Base-by-base conservation (phyloP, 768 basidiomycete species). In the Gymnopilus dilepis region DNA sequence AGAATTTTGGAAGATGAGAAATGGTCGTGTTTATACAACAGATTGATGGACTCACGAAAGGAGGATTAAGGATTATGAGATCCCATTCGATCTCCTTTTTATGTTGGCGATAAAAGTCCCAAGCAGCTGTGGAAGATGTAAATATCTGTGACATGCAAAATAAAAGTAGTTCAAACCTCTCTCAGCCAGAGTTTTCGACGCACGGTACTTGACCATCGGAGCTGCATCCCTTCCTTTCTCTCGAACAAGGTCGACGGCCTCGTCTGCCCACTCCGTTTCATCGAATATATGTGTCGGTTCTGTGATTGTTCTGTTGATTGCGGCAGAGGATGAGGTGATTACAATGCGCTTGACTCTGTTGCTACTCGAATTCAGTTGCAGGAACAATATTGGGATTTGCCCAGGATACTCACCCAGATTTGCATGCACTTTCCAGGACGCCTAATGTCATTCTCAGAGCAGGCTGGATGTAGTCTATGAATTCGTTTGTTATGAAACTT, bases 371-470 rank as follows among this genome's bases (percentile, higher is more conserved):
- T 30, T 41, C 24, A 28, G 26, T 28, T 24, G 8, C 3, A 2
- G 17, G 19, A 17, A n/a, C 6, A 47, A 47, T 6, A 19, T 3
- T 3, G 9, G 45, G 11, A 8, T 22, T 47, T 24, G 3, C 4
- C 8, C 17, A 13, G 13, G 31, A 9, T n/a, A 31, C 47, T 1
- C 8, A 50, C 47, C 47, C 47, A 28, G 31, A 50, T 28, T 50
- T 87, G 57, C 82, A 69, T 8, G 85, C 81, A 43, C 85, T 85
- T 61, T 84, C 74, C 24, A 94, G 75, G 13, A 94, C 77, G 6
- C 85, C 80, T 1, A 83, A 66, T 0, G 92, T 94, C 1, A 92
- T 92, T 2, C 84, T 75, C 3, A 94, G 82, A 26, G 92, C 92
- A 6, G 93, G 92, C n/a, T 71, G 72, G 63, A 91, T 86, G 42